A percentile compares a stretch with the other conserved stretches of the same genome.
These are phyloP conservation scores for Xylariomycetidae sp. DNA, from an alignment of 2,329 filamentous ascomycete genomes.

Conservation along the genomic window DNA sequence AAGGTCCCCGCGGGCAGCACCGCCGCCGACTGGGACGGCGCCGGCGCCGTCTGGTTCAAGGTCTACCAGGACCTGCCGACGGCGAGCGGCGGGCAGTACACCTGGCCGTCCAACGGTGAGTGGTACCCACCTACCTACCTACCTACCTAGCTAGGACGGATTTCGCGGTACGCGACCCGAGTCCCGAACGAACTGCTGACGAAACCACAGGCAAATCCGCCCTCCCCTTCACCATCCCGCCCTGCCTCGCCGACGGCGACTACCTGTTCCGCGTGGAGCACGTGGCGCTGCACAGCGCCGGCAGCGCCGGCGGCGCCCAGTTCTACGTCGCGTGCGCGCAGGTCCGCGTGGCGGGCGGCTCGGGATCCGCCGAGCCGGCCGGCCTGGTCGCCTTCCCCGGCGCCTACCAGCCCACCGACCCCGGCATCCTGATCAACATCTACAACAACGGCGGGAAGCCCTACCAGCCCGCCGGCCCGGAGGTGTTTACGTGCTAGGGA, in stretches of 20 bases:
- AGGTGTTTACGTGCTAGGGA: conserved; percentile 4
- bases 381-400: conserved; percentile 26
- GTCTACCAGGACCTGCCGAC: conserved; percentile 34
- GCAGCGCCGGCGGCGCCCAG: conserved; percentile 26
- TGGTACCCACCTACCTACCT: too few species aligned
- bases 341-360: conserved; percentile 27
- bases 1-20: conserved; percentile 31
- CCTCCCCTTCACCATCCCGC: conserved; percentile 27
- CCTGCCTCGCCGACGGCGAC: conserved; percentile 29
- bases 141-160: too few species aligned
- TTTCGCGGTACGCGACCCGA: too few species aligned
- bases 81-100: conserved; percentile 26
- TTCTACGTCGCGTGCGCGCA: conserved; percentile 32
- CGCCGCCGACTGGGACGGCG: conserved; percentile 31
- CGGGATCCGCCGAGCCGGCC: conserved; percentile 18
- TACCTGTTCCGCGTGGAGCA: conserved; percentile 34
- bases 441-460: conserved; percentile 24
- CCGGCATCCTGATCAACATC: conserved; percentile 27
- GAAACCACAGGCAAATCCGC: conserved; percentile 21
- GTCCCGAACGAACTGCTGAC: too few species aligned
- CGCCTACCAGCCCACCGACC: conserved; percentile 31
- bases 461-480: conserved; percentile 19
- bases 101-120: conserved; percentile 32
- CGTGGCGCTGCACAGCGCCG: conserved; percentile 28
- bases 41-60: conserved; percentile 36